Evolutionary conservation across 2,329 filamentous ascomycete species (phyloP), one percentile per base, ranked within the genome.

Genomic region (Monascus ruber): DNA sequence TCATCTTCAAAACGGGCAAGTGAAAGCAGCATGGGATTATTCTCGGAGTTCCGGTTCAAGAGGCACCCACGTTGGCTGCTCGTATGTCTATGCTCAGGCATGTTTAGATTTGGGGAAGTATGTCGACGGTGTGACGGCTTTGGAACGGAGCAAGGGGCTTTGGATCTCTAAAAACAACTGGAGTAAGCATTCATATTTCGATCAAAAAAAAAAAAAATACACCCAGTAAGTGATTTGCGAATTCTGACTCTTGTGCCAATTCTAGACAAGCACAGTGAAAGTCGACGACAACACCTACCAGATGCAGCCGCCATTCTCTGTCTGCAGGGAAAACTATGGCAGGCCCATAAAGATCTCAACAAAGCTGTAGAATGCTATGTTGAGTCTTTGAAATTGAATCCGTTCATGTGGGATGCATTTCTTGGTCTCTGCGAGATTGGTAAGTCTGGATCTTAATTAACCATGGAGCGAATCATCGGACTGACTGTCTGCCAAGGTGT

Each of bases 361-460:
- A 87, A 85, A 61, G 88, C 91, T 5, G 79, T 89, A 10, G 76
- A 83, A 48, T 86, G 78, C 59, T 96, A 91, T 56, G 86, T 94
- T 49, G 86, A 93, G 43, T 79, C 88, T 5, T 68, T 98, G 52
- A 93, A 88, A 63, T 62, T 80, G 39, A 98, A 96, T 54, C 88
- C 91, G 1, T 89, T 96, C 62, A 91, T 94, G 76, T 98, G 91
- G 91, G 91, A 98, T 69, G 88, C 89, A 0, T 96, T 96, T 53
- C 79, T 81, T 24, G 82, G 78, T 10, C 73, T 98, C 5, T 94
- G 88, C 58, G 87, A 95, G 55, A 85, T 76, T 33, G 78, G 76
- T 67, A 59, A 52, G 61, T 48, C 35, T 34, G 32, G 17, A 8
- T 31, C 17, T 28, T 33, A 25, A 17, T 31, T 27, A 36, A 29